Evolutionary conservation across 352 stramenopile species (phyloP), one percentile per base, ranked within the genome.

Genomic region (Phytophthora litchii): DNA sequence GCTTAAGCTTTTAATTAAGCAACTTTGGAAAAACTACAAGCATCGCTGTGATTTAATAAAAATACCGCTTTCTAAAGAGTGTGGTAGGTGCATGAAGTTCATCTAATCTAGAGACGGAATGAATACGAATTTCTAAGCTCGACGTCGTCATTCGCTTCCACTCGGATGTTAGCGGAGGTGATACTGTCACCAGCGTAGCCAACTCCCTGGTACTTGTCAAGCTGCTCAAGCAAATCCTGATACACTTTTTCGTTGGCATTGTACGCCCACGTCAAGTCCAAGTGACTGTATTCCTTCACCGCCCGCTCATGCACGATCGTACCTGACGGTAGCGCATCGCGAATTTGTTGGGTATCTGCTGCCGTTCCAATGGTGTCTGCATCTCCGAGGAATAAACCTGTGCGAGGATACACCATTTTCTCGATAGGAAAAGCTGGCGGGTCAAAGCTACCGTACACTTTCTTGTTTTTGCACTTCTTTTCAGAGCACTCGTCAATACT

Each of bases 181-280:
- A 25, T 36, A 38, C 14, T 19, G 12, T 16, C 19, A 36, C 43
- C 46, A 14, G 61, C 37, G 46, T 86, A 86, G 1, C 63, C 67
- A 17, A 56, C 29, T 3, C 64, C 73, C 37, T 76, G 58, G 32
- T 76, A 80, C 32, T 67, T 56, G 23, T 72, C 54, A 34, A 86
- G 66, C 19, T 82, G 64, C 10, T 40, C 19, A 9, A 86, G 54
- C 27, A 86, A 60, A 13, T 79, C 67, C 25, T 74, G 47, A 47
- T 86, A 86, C 34, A 86, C 50, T 17, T 62, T 72, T 46, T 78
- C 60, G 20, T 64, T 66, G 21, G 54, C 62, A 31, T 85, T 81
- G 59, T 56, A 72, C 11, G 70, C 70, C 73, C 73, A 86, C 13
- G 71, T 78, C 29, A 82, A 74, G 56, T 86, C 76, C 13, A 83